Conservation (phyloP, 768 basidiomycete genomes). For the Clathrus columnatus region DNA sequence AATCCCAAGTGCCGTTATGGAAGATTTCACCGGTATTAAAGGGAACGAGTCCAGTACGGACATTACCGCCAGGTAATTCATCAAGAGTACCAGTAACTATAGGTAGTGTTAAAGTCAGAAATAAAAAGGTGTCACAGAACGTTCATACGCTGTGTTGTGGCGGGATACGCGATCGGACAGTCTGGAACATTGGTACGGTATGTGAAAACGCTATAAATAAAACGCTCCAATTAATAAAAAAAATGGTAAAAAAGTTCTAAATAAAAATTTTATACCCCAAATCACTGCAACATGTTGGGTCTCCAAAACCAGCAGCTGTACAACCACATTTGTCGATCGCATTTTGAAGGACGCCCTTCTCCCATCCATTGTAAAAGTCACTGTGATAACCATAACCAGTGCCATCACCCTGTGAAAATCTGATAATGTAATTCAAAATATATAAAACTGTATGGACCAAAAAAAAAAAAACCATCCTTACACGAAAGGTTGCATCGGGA, state of each 20-base stretch:
- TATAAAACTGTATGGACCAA: neutral
- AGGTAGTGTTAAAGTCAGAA: no score
- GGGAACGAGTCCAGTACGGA: neutral
- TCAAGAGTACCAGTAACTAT: neutral
- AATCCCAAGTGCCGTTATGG: no score
- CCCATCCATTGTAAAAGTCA: conserved; percentile 58
- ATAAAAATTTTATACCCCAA: neutral
- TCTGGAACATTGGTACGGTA: no score
- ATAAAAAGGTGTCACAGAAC: no score
- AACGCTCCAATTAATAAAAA: no score
- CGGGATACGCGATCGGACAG: no score
- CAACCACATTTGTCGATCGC: conserved; percentile 43
- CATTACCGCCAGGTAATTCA: neutral
- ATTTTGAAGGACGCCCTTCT: conserved; percentile 40
- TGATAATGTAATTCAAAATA: neutral
- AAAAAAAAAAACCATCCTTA: conserved; percentile 16
- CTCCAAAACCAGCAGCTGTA: neutral
- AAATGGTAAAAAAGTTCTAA: no score
- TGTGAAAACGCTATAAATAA: no score
- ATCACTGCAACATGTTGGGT: neutral
- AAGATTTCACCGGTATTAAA: no score
- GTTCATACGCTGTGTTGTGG: no score
- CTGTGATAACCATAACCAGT: conserved; percentile 57
- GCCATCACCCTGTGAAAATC: conserved; percentile 45
- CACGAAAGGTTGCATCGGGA: conserved; percentile 44